Conservation (phyloP, 768 basidiomycete genomes). For the Rhodocollybia butyracea region DNA sequence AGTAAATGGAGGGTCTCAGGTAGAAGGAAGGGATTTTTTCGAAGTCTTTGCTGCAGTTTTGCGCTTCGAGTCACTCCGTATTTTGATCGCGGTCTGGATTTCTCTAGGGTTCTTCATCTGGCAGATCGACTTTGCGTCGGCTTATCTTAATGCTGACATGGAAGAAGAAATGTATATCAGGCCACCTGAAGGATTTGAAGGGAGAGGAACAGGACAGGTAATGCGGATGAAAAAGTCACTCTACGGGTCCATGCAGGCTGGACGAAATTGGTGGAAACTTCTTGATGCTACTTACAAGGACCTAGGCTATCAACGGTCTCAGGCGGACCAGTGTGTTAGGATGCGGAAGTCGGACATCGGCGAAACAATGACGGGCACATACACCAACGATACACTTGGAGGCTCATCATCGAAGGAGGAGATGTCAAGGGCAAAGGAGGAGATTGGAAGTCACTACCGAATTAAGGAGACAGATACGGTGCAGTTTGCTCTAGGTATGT, state of each 20-base stretch:
- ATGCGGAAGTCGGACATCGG: neutral
- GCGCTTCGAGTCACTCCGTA: conserved; percentile 12
- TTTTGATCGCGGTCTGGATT: conserved; percentile 14
- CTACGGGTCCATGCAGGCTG: conserved; percentile 4
- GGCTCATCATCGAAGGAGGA: conserved; percentile 1
- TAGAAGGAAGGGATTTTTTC: conserved; percentile 27
- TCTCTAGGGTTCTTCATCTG: neutral
- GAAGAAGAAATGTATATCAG: no score
- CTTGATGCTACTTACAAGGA: neutral
- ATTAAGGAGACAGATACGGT: conserved; percentile 7
- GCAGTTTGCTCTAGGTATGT: conserved; percentile 7
- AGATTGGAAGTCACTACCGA: neutral
- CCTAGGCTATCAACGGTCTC: neutral
- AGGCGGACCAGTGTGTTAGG: conserved; percentile 2
- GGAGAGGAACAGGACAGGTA: conserved; percentile 5
- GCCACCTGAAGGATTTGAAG: no score
- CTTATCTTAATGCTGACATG: neutral
- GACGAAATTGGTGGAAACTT: conserved; percentile 1
- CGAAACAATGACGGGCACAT: conserved; percentile 7
- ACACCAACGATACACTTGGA: conserved; percentile 8
- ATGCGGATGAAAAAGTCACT: neutral
- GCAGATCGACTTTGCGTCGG: conserved; percentile 6
- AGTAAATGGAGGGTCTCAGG: conserved; percentile 31
- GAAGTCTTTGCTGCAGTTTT: conserved; percentile 26
- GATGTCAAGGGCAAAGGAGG: neutral